Conservation (phyloP, 169 alveolate genomes). For the Babesia gibsoni region DNA sequence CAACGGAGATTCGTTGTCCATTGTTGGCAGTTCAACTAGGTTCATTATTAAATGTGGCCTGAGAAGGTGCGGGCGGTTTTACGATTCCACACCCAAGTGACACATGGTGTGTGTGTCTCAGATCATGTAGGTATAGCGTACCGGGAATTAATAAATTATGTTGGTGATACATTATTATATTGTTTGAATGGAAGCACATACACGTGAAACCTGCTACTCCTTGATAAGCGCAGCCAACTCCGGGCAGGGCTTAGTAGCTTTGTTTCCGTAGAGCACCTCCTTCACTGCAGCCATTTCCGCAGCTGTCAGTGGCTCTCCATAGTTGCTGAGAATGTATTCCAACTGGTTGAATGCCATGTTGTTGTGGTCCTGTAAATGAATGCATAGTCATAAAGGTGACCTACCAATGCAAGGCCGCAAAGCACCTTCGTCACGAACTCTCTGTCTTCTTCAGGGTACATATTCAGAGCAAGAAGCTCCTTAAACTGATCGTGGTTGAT, state of each 20-base stretch:
- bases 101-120: background rate
- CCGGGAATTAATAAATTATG: background rate
- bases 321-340: slow-evolving; percentile 56
- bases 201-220: background rate
- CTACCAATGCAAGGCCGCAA: slow-evolving; percentile 11
- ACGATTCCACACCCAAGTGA: background rate
- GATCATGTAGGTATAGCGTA: background rate
- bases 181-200: background rate
- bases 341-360: slow-evolving; percentile 18
- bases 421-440: slow-evolving; percentile 30
- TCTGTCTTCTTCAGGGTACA: slow-evolving; percentile 51
- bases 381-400: background rate
- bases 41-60: slow-evolving; percentile 21
- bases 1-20: slow-evolving; percentile 60
- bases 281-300: slow-evolving; percentile 53
- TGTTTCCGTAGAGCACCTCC: background rate
- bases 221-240: slow-evolving; percentile 16
- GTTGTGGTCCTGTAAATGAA: slow-evolving; percentile 24
- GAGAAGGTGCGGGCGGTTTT: background rate
- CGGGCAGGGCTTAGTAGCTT: background rate
- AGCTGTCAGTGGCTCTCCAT: slow-evolving; percentile 65
- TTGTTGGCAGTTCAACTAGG: slow-evolving; percentile 24
- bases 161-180: background rate
- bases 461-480: slow-evolving; percentile 53
- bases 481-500: slow-evolving; percentile 45